Percentiles rank a stretch among this genome's conserved stretches.
Conservation (phyloP, 164 flowering plant species). For the Pachysandra terminalis region DNA sequence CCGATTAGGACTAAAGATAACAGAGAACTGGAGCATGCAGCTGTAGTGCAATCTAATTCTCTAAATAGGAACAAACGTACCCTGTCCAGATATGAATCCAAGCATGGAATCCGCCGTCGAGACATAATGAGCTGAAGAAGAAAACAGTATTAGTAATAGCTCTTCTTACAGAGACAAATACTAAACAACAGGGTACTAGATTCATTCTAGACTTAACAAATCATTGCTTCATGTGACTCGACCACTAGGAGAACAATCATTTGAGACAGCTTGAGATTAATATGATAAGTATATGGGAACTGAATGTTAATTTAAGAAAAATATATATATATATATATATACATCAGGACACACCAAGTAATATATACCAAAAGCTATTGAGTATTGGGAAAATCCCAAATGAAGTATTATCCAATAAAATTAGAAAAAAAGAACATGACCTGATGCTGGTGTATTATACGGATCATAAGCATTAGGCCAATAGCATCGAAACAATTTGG, state of each 20-base stretch:
- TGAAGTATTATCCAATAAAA: background rate
- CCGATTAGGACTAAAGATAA: too few species aligned
- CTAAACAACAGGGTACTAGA: background rate
- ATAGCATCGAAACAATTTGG: slow-evolving; percentile 94
- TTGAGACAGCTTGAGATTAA: background rate
- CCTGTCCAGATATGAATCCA: slow-evolving; percentile 97
- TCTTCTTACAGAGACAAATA: background rate
- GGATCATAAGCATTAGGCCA: slow-evolving; percentile 98
- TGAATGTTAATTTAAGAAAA: too few species aligned
- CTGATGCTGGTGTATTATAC: slow-evolving; percentile 92
- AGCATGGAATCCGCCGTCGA: slow-evolving; percentile 89
- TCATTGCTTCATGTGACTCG: background rate
- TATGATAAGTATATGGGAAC: too few species aligned
- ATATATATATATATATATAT: too few species aligned
- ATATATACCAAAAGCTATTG: too few species aligned
- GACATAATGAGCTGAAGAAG: slow-evolving; percentile 85
- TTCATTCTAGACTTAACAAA: background rate
- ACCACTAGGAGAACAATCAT: background rate
- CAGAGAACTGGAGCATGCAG: background rate
- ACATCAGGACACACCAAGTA: too few species aligned
- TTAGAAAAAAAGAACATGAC: slow-evolving; percentile 26
- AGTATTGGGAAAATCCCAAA: too few species aligned
- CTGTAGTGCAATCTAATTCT: background rate
- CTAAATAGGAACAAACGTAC: slow-evolving; percentile 28
- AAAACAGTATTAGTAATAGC: slow-evolving; percentile 10